Percentiles rank a stretch among this genome's conserved stretches.
phyloP scores from a whole-genome alignment of 2,329 filamentous ascomycete species.

The Aureobasidium sp. region DNA sequence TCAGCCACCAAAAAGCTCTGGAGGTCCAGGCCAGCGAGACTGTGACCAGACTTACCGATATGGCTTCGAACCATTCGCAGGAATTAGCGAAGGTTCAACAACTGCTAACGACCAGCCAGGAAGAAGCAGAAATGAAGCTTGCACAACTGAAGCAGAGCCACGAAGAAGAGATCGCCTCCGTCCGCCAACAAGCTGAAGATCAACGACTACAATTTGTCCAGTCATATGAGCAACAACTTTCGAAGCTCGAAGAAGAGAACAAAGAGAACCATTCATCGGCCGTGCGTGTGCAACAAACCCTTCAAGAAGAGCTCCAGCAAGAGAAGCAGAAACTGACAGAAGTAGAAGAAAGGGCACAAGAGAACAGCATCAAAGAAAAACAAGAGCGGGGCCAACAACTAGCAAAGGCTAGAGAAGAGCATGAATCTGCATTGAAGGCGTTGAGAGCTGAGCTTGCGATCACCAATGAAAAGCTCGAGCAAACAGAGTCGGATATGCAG shows the following conservation, averaged over 20 bases:
- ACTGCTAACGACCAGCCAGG: conserved; percentile 11
- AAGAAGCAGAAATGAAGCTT: conserved; percentile 14
- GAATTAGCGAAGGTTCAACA: conserved; percentile 3
- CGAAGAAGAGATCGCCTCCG: conserved; percentile 7
- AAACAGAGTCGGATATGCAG: background rate
- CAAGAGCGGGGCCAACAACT: conserved; percentile 1
- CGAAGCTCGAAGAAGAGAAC: background rate
- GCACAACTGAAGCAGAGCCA: conserved; percentile 8
- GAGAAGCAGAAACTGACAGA: conserved; percentile 13
- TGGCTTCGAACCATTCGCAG: conserved; percentile 8
- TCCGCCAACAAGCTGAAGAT: conserved; percentile 1
- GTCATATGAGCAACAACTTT: conserved; percentile 5
- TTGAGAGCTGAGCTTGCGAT: conserved; percentile 9
- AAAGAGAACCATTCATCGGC: conserved; percentile 3
- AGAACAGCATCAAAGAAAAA: background rate
- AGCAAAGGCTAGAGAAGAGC: conserved; percentile 5
- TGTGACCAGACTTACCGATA: background rate
- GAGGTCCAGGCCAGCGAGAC: background rate
- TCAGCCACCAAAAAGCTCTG: background rate
- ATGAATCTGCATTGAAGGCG: background rate
- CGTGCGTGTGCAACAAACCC: conserved; percentile 15
- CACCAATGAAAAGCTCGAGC: conserved; percentile 10
- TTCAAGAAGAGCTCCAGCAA: conserved; percentile 8
- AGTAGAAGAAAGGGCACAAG: conserved; percentile 15
- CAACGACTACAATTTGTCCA: background rate